Evolutionary conservation across 2,329 filamentous ascomycete species (phyloP), one percentile per base, ranked within the genome.

Genomic region (Cercospora brassicicola): DNA sequence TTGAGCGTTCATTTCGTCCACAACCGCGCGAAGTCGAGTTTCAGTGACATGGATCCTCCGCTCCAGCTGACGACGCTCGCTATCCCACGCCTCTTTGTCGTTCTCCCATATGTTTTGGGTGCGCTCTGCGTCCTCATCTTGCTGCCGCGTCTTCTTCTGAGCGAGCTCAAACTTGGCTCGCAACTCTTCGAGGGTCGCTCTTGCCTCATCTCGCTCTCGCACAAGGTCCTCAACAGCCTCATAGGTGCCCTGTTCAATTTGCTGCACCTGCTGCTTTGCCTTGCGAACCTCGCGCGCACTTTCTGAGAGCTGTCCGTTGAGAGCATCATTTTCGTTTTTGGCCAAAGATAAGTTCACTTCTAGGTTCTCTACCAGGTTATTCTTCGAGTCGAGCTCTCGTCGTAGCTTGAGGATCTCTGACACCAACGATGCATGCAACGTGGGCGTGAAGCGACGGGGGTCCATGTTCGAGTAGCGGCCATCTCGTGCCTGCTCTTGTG

Each of bases 381-480:
- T 87, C 80, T 97, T 97, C 51, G 91, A 92, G 77, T 99, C 95
- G 70, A 98, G 88, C 72, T 99, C 95, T 67, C 95, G 87, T 23
- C 94, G 89, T 60, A 99, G 82, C 2, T 89, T 88, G 45, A 99
- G 83, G 70, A 99, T 99, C 79, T 99, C 95, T 0, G 94, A 94
- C 0, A 99, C 94, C 6, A 99, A 83, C 60, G 92, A 97, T 8
- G 95, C 95, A 79, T 98, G 95, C 10, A 99, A 82, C 0, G 94
- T 98, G 1, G 95, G 95, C 0, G 95, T 99, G 77, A 99, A 97
- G 42, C 95, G 88, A 65, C 94, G 89, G 2, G 95, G 93, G 76
- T 99, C 95, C 31, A 97, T 84, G 23, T 93, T 89, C 36, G 93
- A 88, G 57, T 71, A 71, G 53, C 71, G 71, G 42, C 87, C 79